Base-by-base conservation (phyloP, 768 basidiomycete genomes). In the Dioszegia aurantiaca region DNA sequence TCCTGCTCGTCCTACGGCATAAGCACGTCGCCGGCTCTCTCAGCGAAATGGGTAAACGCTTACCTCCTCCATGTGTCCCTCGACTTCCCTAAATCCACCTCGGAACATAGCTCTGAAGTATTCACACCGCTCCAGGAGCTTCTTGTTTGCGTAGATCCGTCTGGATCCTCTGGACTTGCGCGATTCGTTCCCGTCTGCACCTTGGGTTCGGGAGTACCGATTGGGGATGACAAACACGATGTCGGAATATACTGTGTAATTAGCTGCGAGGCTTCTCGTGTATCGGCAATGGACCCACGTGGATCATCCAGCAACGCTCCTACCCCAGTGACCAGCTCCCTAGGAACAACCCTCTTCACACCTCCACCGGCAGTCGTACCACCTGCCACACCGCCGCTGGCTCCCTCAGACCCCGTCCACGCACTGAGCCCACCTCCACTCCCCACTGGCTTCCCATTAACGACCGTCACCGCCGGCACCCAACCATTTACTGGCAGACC, bases 211-310 rank as follows among this genome's bases (percentile, higher is more conserved):
- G 23, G 74, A 73, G 31, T 80, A 69, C 30, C 77, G 77, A 41
- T 79, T 77, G 0, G 87, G 87, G 28, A 91, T 78, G 19, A 90
- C 78, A 63, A 92, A 91, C 71, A 87, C 85, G 17, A 91, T 83
- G 66, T 92, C 89, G 5, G 89, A 89, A 65, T 90, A 91, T 12
- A 82, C 70, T n/a, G 87, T 3, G 19, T 3, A 9, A 46, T 59
- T 43, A 63, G 55, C 61, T 36, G 8, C 4, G 4, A 21, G 4
- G 3, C 27, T 23, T 9, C n/a, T 28, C 16, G 24, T 23, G 31
- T 27, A 23, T 30, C 17, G 11, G 17, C 24, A 16, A 16, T 11
- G 6, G 21, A 44, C 71, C 66, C 52, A 73, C 71, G 33, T 9
- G 59, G 87, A 66, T 91, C 87, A 65, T 91, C 86, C 10, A 91